phyloP scores from a whole-genome alignment of 2,329 filamentous ascomycete genomes.

The Cryphonectria radicalis region DNA sequence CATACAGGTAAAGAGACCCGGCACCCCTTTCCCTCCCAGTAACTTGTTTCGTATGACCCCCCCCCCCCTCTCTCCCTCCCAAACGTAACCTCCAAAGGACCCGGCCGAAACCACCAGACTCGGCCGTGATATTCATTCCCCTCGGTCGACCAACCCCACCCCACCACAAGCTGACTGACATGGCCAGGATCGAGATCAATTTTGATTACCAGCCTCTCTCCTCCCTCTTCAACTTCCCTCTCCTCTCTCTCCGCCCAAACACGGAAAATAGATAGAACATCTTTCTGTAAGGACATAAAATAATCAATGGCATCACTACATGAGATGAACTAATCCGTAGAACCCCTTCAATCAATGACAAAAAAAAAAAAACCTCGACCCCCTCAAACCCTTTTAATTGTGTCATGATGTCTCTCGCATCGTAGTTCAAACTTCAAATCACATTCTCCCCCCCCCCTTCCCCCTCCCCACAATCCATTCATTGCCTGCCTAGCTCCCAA shows the following conservation, averaged over 20 bases:
- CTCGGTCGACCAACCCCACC: not conserved
- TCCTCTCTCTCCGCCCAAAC: too few species aligned
- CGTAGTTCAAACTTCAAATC: not conserved
- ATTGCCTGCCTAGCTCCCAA: not conserved
- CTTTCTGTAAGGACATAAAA: not conserved
- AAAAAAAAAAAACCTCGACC: not conserved
- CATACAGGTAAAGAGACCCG: too few species aligned
- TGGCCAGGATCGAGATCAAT: not conserved
- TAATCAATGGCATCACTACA: not conserved
- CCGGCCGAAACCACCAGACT: constrained; percentile 12
- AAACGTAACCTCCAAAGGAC: not conserved
- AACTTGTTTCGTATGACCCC: not conserved
- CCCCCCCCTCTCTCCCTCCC: too few species aligned
- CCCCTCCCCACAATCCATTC: too few species aligned
- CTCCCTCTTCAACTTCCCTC: too few species aligned
- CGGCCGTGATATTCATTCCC: constrained; percentile 9
- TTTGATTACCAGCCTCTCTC: not conserved
- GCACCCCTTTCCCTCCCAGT: too few species aligned
- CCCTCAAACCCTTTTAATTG: not conserved
- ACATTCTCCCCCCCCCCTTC: too few species aligned
- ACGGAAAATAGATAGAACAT: not conserved
- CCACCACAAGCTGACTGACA: not conserved
- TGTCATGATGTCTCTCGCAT: not conserved
- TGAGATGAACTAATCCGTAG: not conserved
- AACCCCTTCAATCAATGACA: not conserved